Evolutionary conservation across 805 yeast species (phyloP).

Genomic region (Saturnispora galanensis): DNA sequence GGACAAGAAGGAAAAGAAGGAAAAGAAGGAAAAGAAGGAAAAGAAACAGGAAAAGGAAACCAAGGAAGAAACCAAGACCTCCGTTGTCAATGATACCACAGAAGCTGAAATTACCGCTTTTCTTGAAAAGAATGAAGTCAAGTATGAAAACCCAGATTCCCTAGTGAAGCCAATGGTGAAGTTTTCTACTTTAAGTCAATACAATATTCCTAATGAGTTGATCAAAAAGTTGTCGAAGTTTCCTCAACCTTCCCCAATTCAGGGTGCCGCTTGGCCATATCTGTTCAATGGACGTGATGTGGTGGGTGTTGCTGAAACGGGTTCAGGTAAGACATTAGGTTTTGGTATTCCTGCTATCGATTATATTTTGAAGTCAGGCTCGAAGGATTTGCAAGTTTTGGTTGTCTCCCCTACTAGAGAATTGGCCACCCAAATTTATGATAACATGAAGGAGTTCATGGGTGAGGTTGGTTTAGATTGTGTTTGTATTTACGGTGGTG

Average conservation of each 20-base stretch:
- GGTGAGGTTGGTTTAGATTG: slow-evolving; percentile 53
- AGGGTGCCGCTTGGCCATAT: slow-evolving; percentile 61
- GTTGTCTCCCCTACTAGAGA: slow-evolving; percentile 97
- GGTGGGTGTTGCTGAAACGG: slow-evolving; percentile 94
- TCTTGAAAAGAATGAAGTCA: slow-evolving; percentile 61
- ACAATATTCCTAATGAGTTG: slow-evolving; percentile 42
- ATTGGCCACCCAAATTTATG: slow-evolving; percentile 87
- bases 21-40: slow-evolving; percentile 21
- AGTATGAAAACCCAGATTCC: slow-evolving; percentile 57
- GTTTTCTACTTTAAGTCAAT: slow-evolving; percentile 46
- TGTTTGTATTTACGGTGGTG: slow-evolving; percentile 94
- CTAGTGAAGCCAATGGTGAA: slow-evolving; percentile 58
- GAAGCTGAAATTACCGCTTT: slow-evolving; percentile 53
- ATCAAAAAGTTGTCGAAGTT: slow-evolving; percentile 56
- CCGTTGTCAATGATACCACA: slow-evolving; percentile 19
- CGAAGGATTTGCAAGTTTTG: slow-evolving; percentile 57
- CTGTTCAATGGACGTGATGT: slow-evolving; percentile 70
- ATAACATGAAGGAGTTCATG: slow-evolving; percentile 63
- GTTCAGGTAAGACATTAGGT: slow-evolving; percentile 95
- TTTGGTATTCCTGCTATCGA: slow-evolving; percentile 95
- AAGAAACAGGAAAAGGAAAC: slow-evolving; percentile 10
- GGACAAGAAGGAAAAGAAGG: slow-evolving; percentile 26
- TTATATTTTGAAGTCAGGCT: slow-evolving; percentile 39
- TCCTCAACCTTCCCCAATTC: slow-evolving; percentile 92
- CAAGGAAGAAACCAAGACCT: not conserved